phyloP scores from a whole-genome alignment of 1,284 basidiomycete species.

The Wolfiporia cocos region DNA sequence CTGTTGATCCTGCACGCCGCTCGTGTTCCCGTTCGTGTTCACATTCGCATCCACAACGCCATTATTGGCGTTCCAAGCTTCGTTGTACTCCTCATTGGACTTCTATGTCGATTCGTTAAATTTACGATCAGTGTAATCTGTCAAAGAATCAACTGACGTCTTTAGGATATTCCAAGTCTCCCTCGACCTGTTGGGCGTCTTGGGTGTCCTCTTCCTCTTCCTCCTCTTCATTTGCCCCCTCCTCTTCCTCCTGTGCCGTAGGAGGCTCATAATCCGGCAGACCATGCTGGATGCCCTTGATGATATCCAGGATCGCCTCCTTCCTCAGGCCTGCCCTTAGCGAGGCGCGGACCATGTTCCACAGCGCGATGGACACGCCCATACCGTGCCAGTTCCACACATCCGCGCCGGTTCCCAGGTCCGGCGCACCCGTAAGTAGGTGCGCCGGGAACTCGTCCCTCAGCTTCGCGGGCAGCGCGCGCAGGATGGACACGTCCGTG shows the following conservation, averaged over 20 bases:
- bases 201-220: slow-evolving; percentile 26
- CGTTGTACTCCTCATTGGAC: slow-evolving; percentile 42
- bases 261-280: slow-evolving; percentile 31
- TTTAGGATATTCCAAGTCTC: slow-evolving; percentile 18
- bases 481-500: slow-evolving; percentile 62
- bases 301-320: slow-evolving; percentile 50
- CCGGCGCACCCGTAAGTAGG: slow-evolving; percentile 39
- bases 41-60: slow-evolving; percentile 31
- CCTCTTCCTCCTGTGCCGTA: slow-evolving; percentile 12
- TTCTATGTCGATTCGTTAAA: slow-evolving; percentile 22
- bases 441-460: slow-evolving; percentile 67
- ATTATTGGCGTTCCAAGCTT: slow-evolving; percentile 51
- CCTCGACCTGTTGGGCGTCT: slow-evolving; percentile 20
- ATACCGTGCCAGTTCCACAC: slow-evolving; percentile 70
- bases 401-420: slow-evolving; percentile 47
- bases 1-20: slow-evolving; percentile 13
- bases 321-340: slow-evolving; percentile 50
- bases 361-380: slow-evolving; percentile 59
- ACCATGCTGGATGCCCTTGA: slow-evolving; percentile 50
- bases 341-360: slow-evolving; percentile 60
- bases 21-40: too few species aligned
- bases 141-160: slow-evolving; percentile 16
- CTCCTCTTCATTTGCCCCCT: slow-evolving; percentile 31
- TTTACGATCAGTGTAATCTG: slow-evolving; percentile 5
- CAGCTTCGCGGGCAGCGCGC: slow-evolving; percentile 55